phyloP scores from a whole-genome alignment of 495 filamentous ascomycete species.

The Pseudomonodictys pantanalensis region DNA sequence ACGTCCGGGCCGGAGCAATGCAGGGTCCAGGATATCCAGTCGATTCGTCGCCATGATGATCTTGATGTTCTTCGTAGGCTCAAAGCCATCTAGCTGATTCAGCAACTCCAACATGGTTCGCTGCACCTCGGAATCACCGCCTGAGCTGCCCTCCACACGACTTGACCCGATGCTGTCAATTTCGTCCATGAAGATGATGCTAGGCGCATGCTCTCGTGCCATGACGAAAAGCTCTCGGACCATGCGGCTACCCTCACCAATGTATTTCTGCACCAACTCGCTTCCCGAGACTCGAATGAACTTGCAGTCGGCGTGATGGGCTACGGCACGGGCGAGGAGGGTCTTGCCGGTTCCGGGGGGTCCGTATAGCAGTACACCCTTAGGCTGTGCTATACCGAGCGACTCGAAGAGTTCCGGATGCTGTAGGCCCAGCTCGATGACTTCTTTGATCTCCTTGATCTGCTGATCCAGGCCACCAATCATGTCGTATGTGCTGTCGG shows the following conservation, averaged over 20 bases:
- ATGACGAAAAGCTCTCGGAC: conserved; percentile 98
- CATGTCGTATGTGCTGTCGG: conserved; percentile 99
- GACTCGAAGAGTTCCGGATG: conserved; percentile 99
- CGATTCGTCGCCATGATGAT: conserved; percentile 99
- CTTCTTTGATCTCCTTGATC: conserved; percentile 99
- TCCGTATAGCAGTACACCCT: conserved; percentile 95
- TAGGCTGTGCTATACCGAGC: conserved; percentile 95
- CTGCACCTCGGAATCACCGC: conserved; percentile 98
- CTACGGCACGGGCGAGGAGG: conserved; percentile 88
- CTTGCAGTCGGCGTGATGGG: conserved; percentile 97
- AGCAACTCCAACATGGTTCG: conserved; percentile 98
- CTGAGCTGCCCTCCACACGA: conserved; percentile 89
- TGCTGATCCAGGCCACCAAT: conserved; percentile 98
- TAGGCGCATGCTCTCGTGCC: conserved; percentile 97
- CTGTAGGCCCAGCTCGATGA: conserved; percentile 97
- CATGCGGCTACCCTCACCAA: conserved; percentile 97
- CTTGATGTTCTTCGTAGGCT: conserved; percentile 99
- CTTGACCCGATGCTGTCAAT: conserved; percentile 98
- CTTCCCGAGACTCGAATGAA: conserved; percentile 97
- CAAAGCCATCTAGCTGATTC: conserved; percentile 98
- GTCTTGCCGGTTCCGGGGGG: conserved; percentile 98
- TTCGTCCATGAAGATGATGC: conserved; percentile 99
- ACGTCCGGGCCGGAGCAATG: conserved; percentile 85
- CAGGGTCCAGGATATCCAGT: conserved; percentile 94
- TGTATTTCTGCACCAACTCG: conserved; percentile 98